Evolutionary conservation across 208 protist species (phyloP).

Genomic region (Trypanosoma cruzi): DNA sequence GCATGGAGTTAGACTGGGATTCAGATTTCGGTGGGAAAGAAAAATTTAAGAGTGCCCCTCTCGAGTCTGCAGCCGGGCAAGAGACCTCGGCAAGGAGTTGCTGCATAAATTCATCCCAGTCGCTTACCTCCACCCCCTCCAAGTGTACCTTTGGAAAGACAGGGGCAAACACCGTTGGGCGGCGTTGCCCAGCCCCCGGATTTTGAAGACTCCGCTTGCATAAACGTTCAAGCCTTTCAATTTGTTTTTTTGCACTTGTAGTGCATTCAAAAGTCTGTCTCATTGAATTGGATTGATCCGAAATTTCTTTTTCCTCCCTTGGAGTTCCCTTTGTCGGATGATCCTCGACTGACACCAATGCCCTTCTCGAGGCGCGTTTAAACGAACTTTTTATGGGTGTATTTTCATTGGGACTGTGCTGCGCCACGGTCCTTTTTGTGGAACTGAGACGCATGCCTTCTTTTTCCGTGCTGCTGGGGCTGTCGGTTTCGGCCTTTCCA

Average conservation of each 20-base stretch:
- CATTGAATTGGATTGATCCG: background rate
- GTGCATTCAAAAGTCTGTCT: background rate
- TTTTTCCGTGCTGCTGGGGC: too few relatives aligned
- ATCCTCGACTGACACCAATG: background rate
- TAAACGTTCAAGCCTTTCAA: background rate
- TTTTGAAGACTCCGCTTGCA: background rate
- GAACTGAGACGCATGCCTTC: too few relatives aligned
- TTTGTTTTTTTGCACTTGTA: background rate
- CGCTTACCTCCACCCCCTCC: conserved; percentile 1
- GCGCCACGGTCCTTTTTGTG: too few relatives aligned
- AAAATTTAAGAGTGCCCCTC: background rate
- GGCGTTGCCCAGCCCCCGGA: background rate
- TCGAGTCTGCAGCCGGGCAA: background rate
- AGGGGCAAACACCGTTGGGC: conserved; percentile 2
- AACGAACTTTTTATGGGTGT: too few relatives aligned
- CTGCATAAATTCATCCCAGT: conserved; percentile 27
- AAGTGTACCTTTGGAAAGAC: conserved; percentile 11
- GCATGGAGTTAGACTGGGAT: background rate
- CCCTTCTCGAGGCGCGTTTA: background rate
- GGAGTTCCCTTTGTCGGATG: background rate
- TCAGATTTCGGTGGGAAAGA: background rate
- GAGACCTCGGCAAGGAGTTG: conserved; percentile 21
- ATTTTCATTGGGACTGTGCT: too few relatives aligned
- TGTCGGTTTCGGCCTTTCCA: too few relatives aligned
- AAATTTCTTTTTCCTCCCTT: background rate